Base-by-base conservation (phyloP, 805 yeast species). In the Wickerhamiella shivajii region DNA sequence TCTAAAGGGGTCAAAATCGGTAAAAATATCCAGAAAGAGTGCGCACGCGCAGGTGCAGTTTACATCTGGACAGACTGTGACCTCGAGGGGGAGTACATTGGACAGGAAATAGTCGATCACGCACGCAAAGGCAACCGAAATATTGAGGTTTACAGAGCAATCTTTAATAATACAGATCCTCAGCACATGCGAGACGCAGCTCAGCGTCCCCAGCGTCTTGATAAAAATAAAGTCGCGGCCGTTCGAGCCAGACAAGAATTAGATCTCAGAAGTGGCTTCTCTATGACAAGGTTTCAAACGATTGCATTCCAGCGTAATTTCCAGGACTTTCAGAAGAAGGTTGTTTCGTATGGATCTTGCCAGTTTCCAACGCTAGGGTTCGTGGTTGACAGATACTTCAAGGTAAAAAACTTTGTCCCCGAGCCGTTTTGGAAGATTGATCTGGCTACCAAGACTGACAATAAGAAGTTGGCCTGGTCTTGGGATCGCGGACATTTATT, bases 11-110 rank as follows among this genome's bases (percentile, higher is more conserved):
- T n/a, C n/a, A 13, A 24, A 10, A 65, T 83, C 15, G 75, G 75
- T 3, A 55, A 60, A 8, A 90, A 87, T 49, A 81, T 90, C 31
- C 53, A 66, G 19, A 53, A 53, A 3, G 83, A 83, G 49, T 78
- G 84, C 4, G 52, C 74, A 25, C 48, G 47, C 13, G 69, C 80
- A 4, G 68, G 71, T 33, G 59, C 59, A 24, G 56, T 90, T 35
- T 80, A 83, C 79, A 81, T 90, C 6, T 90, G 98, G 97, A 90
- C 98, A 1, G 99, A 90, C 64, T 90, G 98, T 56, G 97, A 85
- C 63, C 63, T 96, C 23, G 97, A 85, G 52, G 97, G 97, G 2
- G 97, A 85, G 52, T 77, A 73, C 53, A 85, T 85, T 37, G 97
- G 96, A 0, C 71, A 65, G 59, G 94, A 85, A 46, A 71, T 92